Conservation (phyloP, 208 protist species). For the Trypanosoma rangeli region DNA sequence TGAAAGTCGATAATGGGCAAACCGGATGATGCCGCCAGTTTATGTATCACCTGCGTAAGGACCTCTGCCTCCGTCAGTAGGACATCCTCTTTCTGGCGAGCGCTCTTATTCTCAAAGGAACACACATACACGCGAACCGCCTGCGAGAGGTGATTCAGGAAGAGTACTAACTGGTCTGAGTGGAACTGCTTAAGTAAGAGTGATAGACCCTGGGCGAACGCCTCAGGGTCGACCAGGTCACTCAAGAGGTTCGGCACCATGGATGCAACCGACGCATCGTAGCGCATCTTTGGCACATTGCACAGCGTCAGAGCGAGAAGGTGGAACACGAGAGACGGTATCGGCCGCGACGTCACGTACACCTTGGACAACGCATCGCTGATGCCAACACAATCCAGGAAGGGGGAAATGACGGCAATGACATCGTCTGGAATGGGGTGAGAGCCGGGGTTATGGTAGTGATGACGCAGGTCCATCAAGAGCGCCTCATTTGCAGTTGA, state of each 20-base stretch:
- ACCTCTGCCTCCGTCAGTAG: constrained; percentile 42
- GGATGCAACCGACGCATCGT: constrained; percentile 50
- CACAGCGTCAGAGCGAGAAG: constrained; percentile 75
- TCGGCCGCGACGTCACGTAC: constrained; percentile 74
- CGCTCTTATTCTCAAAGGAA: constrained; percentile 11
- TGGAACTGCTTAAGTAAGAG: constrained; percentile 95
- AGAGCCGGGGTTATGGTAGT: constrained; percentile 68
- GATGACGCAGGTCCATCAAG: constrained; percentile 82
- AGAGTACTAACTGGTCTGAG: constrained; percentile 61
- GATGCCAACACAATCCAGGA: constrained; percentile 86
- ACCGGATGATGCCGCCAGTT: constrained; percentile 23
- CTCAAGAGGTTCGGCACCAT: constrained; percentile 49
- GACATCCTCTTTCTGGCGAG: constrained; percentile 26
- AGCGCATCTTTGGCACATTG: constrained; percentile 55
- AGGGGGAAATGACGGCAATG: constrained; percentile 62
- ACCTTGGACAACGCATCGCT: constrained; percentile 81
- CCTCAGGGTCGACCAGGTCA: constrained; percentile 76
- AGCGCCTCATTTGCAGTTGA: constrained; percentile 85
- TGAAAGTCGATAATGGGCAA: constrained; percentile 23
- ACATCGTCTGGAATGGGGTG: constrained; percentile 72
- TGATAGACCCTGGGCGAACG: constrained; percentile 88
- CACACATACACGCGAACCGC: constrained; percentile 49
- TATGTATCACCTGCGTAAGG: constrained; percentile 31
- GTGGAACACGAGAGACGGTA: constrained; percentile 78
- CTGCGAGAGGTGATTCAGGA: constrained; percentile 89